Base-by-base conservation (phyloP, 1,139 yeast species). In the Debaryomycetaceae sp. region DNA sequence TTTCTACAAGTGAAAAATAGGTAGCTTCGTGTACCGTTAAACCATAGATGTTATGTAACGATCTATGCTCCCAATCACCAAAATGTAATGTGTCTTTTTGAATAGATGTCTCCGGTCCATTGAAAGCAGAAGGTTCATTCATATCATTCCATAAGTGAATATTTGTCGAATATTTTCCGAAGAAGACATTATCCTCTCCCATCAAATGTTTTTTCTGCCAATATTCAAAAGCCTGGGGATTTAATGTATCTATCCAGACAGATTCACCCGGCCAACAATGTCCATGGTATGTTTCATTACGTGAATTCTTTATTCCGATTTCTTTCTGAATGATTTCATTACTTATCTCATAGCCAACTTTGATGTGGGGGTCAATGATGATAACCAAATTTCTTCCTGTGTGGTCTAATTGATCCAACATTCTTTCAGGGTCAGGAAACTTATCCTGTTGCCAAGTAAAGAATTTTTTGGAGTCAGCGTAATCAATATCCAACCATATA, bases 191-290 rank as follows among this genome's bases (percentile, higher is more conserved):
- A 8, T 55, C 49, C 3, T 45, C 37, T 4, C 61, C 50, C 46
- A 57, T 53, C 34, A 47, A 51, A 49, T 64, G 70, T 24, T 61
- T 59, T 14, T 50, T 36, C 48, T 65, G 68, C 98, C 98, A 93
- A 51, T 75, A 76, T 6, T 59, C 58, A 45, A 72, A 78, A 1
- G 88, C 78, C 2, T 68, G 60, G 1, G 95, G 90, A 56, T 84
- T 80, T 49, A 89, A 66, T 0, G 96, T 76, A 56, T 93, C 99
- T 41, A 93, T 79, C 98, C 99, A 93, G 3, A 89, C 75, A 0
- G 96, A 86, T 55, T 87, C 91, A 0, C 99, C 99, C 1, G 99
- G 98, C 99, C 99, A 93, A 65, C 99, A 93, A 62, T 90, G 95
- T 2, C 97, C 99, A 48, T 78, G 72, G 60, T 75, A 91, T 2